Evolutionary conservation across 768 basidiomycete species (phyloP).

Genomic region (Cyclocybe aegerita): DNA sequence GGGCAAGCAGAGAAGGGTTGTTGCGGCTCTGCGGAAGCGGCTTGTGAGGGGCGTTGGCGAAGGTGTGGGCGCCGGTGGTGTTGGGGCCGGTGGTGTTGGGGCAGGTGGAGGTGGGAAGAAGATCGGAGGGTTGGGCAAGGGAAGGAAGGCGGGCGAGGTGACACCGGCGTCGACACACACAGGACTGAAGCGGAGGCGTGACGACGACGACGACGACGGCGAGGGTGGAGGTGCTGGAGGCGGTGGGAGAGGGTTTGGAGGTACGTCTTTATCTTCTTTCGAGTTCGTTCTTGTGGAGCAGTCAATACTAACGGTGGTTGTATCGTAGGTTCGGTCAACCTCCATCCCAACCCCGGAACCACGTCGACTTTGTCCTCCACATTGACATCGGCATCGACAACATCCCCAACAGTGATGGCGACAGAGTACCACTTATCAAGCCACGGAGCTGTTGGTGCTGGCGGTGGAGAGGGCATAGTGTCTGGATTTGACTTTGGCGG

Average conservation of each 20-base stretch:
- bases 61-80: background rate
- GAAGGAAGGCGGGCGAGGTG: constrained; percentile 15
- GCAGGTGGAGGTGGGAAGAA: constrained; percentile 23
- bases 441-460: background rate
- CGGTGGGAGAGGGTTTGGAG: no score
- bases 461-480: constrained; percentile 1
- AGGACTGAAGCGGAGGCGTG: background rate
- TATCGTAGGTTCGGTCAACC: no score
- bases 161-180: background rate
- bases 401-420: no score
- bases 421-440: background rate
- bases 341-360: constrained; percentile 2
- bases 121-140: constrained; percentile 5
- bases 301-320: no score
- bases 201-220: no score
- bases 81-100: constrained; percentile 6
- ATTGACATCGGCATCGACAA: no score
- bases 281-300: no score
- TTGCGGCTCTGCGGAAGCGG: constrained; percentile 11
- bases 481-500: constrained; percentile 5
- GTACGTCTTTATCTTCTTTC: no score
- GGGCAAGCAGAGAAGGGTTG: constrained; percentile 15
- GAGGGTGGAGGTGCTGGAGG: no score
- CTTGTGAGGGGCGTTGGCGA: background rate
- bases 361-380: background rate